These are phyloP conservation scores for Suillus tomentosus DNA, from an alignment of 768 basidiomycete species.

Conservation along the genomic window DNA sequence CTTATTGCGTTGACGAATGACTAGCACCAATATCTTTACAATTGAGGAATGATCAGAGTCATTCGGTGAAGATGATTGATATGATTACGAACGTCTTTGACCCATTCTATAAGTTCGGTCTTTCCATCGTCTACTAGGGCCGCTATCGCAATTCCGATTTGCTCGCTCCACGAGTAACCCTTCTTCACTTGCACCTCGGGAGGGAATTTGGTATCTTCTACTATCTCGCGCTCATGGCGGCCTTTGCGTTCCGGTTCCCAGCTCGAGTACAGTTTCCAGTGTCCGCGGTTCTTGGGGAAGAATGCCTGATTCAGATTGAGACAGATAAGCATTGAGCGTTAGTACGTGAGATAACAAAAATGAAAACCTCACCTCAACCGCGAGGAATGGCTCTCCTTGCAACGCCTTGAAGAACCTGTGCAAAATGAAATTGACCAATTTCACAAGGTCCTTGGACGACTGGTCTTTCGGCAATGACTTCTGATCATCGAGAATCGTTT, in stretches of 20 bases:
- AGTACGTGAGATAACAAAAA: conserved; percentile 26
- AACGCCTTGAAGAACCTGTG: conserved; percentile 94
- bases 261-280: conserved; percentile 85
- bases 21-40: conserved; percentile 59
- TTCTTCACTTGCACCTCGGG: conserved; percentile 82
- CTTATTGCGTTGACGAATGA: conserved; percentile 57
- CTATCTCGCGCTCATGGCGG: conserved; percentile 32
- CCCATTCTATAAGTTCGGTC: conserved; percentile 72
- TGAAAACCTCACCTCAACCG: conserved; percentile 72
- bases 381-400: conserved; percentile 80
- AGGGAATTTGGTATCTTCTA: conserved; percentile 46
- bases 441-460: conserved; percentile 79
- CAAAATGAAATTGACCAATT: conserved; percentile 83
- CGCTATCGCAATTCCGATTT: conserved; percentile 84
- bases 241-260: conserved; percentile 60
- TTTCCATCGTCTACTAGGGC: conserved; percentile 69
- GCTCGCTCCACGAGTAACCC: conserved; percentile 86
- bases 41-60: conserved; percentile 19
- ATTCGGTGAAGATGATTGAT: conserved; percentile 12
- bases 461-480: conserved; percentile 76
- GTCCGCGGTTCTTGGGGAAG: conserved; percentile 85
- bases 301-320: conserved; percentile 55
- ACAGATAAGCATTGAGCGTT: conserved; percentile 24
- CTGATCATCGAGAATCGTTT: conserved; percentile 80
- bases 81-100: conserved; percentile 66